Percentiles rank a stretch among this genome's conserved stretches.
phyloP scores from a whole-genome alignment of 2,329 filamentous ascomycete species.

The Colletotrichum sp. region DNA sequence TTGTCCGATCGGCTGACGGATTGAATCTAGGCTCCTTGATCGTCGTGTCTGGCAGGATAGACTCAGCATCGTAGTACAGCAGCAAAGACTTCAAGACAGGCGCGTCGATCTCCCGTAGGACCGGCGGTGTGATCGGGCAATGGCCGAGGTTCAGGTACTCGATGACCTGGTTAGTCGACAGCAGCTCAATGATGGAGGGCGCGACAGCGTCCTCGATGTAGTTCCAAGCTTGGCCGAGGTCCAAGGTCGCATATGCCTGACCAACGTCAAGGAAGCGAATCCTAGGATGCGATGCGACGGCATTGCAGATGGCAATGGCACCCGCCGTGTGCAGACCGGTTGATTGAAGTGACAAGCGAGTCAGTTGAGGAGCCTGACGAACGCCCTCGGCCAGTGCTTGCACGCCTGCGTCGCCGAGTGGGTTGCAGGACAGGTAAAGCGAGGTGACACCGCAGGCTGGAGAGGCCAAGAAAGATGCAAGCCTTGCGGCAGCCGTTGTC shows the following conservation, averaged over 20 bases:
- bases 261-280: constrained; percentile 47
- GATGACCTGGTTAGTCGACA: constrained; percentile 35
- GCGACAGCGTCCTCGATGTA: constrained; percentile 46
- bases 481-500: constrained; percentile 29
- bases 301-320: constrained; percentile 40
- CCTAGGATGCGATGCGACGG: constrained; percentile 36
- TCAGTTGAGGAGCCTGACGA: constrained; percentile 35
- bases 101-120: constrained; percentile 30
- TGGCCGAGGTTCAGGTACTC: constrained; percentile 48
- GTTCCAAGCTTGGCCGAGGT: constrained; percentile 51
- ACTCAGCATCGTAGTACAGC: constrained; percentile 40
- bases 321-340: constrained; percentile 46
- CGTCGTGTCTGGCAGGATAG: constrained; percentile 37
- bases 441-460: constrained; percentile 38
- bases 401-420: constrained; percentile 37
- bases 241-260: constrained; percentile 51
- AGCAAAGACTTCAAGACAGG: constrained; percentile 37
- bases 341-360: constrained; percentile 46
- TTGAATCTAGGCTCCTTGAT: constrained; percentile 29
- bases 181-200: constrained; percentile 35
- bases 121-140: constrained; percentile 35
- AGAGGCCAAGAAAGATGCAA: constrained; percentile 36
- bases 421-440: constrained; percentile 43
- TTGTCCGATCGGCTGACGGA: constrained; percentile 25
- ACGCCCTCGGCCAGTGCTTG: constrained; percentile 34